A percentile compares a stretch with the other conserved stretches of the same genome.
phyloP scores from a whole-genome alignment of 257 asterid genomes.

The Perilla frutescens region DNA sequence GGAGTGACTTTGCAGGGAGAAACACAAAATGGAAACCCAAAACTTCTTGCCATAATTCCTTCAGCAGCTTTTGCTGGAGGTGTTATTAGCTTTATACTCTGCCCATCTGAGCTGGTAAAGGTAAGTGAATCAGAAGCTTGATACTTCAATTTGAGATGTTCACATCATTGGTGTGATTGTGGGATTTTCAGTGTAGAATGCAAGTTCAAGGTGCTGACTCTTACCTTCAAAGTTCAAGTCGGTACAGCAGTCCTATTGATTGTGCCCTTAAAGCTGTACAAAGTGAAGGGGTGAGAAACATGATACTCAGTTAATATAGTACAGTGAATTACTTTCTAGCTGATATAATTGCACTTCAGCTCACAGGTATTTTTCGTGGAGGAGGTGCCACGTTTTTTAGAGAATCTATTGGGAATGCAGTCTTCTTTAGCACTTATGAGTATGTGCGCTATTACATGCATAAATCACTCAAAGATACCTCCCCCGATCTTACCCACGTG shows the following conservation, averaged over 20 bases:
- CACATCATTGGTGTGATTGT: conserved; percentile 47
- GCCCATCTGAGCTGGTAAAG: conserved; percentile 93
- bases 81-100: conserved; percentile 76
- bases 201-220: conserved; percentile 91
- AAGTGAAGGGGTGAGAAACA: conserved; percentile 77
- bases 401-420: conserved; percentile 85
- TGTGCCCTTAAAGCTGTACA: conserved; percentile 80
- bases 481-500: conserved; percentile 56
- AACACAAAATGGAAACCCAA: conserved; percentile 60
- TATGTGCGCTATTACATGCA: conserved; percentile 77
- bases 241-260: conserved; percentile 77
- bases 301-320: conserved; percentile 27
- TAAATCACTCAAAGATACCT: conserved; percentile 57
- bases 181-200: conserved; percentile 94
- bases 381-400: conserved; percentile 74
- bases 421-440: conserved; percentile 86
- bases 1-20: conserved; percentile 58
- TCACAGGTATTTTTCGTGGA: conserved; percentile 85
- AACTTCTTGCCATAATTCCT: conserved; percentile 68
- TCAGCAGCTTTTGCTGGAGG: conserved; percentile 88
- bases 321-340: conserved; percentile 37
- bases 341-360: conserved; percentile 60
- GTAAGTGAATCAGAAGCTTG: conserved; percentile 50
- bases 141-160: conserved; percentile 26
- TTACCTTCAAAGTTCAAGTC: conserved; percentile 51